Conservation (phyloP, 2,329 filamentous ascomycete species). For the Talaromyces sp. region DNA sequence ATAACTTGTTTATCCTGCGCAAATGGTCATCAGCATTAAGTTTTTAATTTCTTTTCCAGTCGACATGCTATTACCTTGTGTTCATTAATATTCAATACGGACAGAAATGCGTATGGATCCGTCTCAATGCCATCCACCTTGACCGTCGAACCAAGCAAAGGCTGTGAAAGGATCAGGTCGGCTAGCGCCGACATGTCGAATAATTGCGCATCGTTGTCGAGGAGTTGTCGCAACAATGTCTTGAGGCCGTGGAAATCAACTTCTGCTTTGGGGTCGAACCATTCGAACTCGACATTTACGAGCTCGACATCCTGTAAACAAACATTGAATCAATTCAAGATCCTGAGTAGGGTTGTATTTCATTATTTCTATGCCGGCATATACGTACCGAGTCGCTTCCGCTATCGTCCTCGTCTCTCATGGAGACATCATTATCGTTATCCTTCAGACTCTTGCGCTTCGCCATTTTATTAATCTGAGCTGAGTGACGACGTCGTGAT, state of each 20-base stretch:
- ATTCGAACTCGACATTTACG: slow-evolving; percentile 96
- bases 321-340: background rate
- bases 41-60: background rate
- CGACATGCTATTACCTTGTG: slow-evolving; percentile 53
- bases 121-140: slow-evolving; percentile 95
- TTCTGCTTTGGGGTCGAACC: slow-evolving; percentile 88
- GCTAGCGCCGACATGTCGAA: slow-evolving; percentile 85
- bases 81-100: slow-evolving; percentile 75
- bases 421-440: slow-evolving; percentile 38
- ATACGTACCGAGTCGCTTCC: slow-evolving; percentile 32
- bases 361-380: background rate
- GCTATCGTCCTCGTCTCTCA: slow-evolving; percentile 35
- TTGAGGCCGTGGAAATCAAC: slow-evolving; percentile 96
- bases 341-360: too few relatives aligned
- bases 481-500: background rate
- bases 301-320: slow-evolving; percentile 73
- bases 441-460: slow-evolving; percentile 52
- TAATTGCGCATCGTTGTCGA: slow-evolving; percentile 80
- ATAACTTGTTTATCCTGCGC: slow-evolving; percentile 66
- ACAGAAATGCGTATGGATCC: slow-evolving; percentile 90
- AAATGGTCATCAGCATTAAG: background rate
- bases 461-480: slow-evolving; percentile 39
- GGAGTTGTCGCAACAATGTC: slow-evolving; percentile 80
- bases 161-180: slow-evolving; percentile 82
- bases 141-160: slow-evolving; percentile 85